Evolutionary conservation across 306 rosid species (phyloP).

Genomic region (Trifolium pratense): DNA sequence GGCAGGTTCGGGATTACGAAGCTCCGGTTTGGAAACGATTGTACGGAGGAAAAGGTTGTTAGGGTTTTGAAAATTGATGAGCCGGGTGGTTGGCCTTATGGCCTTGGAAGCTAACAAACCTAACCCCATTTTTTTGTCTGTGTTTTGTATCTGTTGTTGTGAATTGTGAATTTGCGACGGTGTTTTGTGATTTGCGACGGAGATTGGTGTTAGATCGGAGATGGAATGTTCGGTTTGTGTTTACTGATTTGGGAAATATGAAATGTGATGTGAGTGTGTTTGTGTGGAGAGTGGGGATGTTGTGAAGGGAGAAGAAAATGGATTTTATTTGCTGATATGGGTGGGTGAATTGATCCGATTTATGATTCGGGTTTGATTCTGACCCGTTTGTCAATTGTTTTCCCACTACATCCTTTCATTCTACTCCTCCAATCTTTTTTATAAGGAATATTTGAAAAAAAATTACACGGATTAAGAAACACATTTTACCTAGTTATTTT

Average conservation of each 20-base stretch:
- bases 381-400: neutral
- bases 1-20: conserved; percentile 67
- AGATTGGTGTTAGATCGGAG: conserved; percentile 38
- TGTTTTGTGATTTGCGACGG: neutral
- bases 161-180: neutral
- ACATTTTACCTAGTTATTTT: no score
- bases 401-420: no score
- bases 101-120: conserved; percentile 79
- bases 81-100: conserved; percentile 66
- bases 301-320: conserved; percentile 26
- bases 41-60: conserved; percentile 55
- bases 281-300: neutral
- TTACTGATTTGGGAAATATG: neutral
- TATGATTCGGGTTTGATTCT: neutral
- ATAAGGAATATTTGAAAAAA: no score
- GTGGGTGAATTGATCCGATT: neutral
- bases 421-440: no score
- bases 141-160: neutral
- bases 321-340: neutral
- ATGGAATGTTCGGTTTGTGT: conserved; percentile 10
- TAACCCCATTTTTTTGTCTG: conserved; percentile 59
- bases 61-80: conserved; percentile 59
- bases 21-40: conserved; percentile 80
- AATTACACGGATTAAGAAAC: no score
- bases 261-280: neutral